Conservation (phyloP, 805 yeast species). For the Scheffersomyces lignosus region DNA sequence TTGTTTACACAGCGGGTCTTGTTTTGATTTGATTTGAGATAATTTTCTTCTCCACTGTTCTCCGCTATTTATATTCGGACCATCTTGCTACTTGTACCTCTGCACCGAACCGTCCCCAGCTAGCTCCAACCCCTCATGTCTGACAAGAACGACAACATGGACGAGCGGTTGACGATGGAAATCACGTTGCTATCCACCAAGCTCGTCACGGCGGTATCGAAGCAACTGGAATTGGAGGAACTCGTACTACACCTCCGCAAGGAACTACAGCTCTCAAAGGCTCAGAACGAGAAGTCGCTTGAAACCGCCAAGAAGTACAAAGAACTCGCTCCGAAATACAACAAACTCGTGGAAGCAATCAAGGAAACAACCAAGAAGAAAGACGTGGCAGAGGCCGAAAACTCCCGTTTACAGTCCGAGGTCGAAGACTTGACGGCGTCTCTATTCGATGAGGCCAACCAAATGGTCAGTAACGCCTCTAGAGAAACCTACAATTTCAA, state of each 20-base stretch:
- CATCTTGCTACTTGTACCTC: too few species aligned
- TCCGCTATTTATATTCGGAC: too few species aligned
- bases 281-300: conserved; percentile 19
- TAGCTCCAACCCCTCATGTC: too few species aligned
- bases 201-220: conserved; percentile 59
- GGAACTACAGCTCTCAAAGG: conserved; percentile 32
- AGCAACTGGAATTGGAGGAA: conserved; percentile 56
- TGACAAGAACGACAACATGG: too few species aligned
- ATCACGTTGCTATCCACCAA: conserved; percentile 58
- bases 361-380: conserved; percentile 30
- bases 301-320: conserved; percentile 23
- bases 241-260: conserved; percentile 38
- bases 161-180: conserved; percentile 50
- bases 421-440: conserved; percentile 79
- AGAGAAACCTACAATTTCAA: conserved; percentile 61
- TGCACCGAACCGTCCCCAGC: too few species aligned
- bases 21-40: too few species aligned
- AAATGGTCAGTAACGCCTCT: conserved; percentile 79
- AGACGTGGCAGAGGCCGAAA: conserved; percentile 57
- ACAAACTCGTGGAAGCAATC: conserved; percentile 26
- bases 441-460: conserved; percentile 79
- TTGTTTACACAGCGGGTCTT: too few species aligned
- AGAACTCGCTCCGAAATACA: conserved; percentile 28
- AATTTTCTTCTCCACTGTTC: too few species aligned
- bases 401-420: conserved; percentile 61